A percentile compares a stretch with the other conserved stretches of the same genome.
phyloP scores from a whole-genome alignment of 495 filamentous ascomycete species.

The Aspergillus leporis region DNA sequence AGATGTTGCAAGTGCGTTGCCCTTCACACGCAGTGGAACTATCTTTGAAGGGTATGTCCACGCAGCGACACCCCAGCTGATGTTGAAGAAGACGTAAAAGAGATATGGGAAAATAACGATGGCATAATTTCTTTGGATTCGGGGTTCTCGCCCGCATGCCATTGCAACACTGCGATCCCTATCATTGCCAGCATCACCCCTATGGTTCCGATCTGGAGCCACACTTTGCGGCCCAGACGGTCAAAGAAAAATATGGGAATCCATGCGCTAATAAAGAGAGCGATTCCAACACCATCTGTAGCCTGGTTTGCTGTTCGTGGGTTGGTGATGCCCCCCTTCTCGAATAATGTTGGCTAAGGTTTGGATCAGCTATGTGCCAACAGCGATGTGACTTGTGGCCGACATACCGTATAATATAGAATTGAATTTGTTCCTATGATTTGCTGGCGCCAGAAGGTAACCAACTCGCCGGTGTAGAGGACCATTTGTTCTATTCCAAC shows the following conservation, averaged over 20 bases:
- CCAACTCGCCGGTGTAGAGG: slow-evolving; percentile 73
- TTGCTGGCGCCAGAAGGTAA: slow-evolving; percentile 71
- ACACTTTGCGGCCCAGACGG: slow-evolving; percentile 24
- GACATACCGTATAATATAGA: slow-evolving; percentile 27
- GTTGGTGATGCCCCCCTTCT: slow-evolving; percentile 23
- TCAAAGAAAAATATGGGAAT: slow-evolving; percentile 26
- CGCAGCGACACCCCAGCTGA: slow-evolving; percentile 27
- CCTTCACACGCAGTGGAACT: slow-evolving; percentile 30
- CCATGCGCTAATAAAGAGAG: slow-evolving; percentile 24
- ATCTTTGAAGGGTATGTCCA: slow-evolving; percentile 28
- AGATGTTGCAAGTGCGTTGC: slow-evolving; percentile 26
- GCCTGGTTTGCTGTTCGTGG: slow-evolving; percentile 23
- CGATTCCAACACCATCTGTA: slow-evolving; percentile 24
- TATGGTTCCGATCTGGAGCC: slow-evolving; percentile 43
- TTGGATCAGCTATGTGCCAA: background rate
- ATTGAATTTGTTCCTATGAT: slow-evolving; percentile 40
- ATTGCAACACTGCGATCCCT: slow-evolving; percentile 59
- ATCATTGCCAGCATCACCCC: slow-evolving; percentile 72
- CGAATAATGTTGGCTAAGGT: slow-evolving; percentile 21
- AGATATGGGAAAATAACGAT: slow-evolving; percentile 75
- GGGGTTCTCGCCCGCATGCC: slow-evolving; percentile 36
- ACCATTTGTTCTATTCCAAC: slow-evolving; percentile 72
- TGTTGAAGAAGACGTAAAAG: slow-evolving; percentile 71
- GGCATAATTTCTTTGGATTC: slow-evolving; percentile 62
- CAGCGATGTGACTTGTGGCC: background rate